Evolutionary conservation across 2,329 filamentous ascomycete genomes (phyloP), one percentile per base, ranked within the genome.

Genomic region (Chaetomiaceae sp.): DNA sequence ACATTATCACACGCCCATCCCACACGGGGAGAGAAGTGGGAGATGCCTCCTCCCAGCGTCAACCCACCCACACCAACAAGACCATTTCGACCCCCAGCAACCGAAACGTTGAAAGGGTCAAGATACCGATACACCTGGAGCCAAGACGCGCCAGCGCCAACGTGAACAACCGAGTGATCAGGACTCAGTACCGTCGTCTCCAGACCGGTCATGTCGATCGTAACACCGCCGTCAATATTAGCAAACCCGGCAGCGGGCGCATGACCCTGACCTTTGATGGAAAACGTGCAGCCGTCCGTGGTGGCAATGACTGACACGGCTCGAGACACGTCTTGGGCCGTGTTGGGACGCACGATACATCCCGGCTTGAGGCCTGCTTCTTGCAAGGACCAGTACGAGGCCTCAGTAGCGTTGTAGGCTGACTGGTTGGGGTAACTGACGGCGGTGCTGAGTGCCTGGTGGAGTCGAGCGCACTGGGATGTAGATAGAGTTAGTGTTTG

Each of bases 1-100:
- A 47, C 44, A 19, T 31, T 40, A 23, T 47, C 44, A 16, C 44
- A 47, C 7, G 44, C 44, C 44, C 44, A 47, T 31, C 44, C 44
- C 13, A 47, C 44, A 13, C 44, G 44, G 17, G 44, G 35, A 19
- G 44, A 40, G 27, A 47, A 47, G 23, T 47, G 44, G 13, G 44
- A 47, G 12, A 47, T 47, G 8, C 44, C 44, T 16, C 44, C 44
- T 21, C 44, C 44, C 2, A 40, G 19, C 3, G 35, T 39, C 17
- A 47, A 17, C 2, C 44, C 44, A 16, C 44, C 44, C 3, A 47
- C 44, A 13, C 44, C 44, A 6, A 47, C 44, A 3, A 33, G 17
- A 3, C 44, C 44, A 33, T 47, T 47, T 2, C 44, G 44, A 3
- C 44, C 44, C 16, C 44, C 44, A 10, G 44, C 44, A 3, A 47